Conservation (phyloP, 2,329 filamentous ascomycete genomes). For the Zymoseptoria brevis region DNA sequence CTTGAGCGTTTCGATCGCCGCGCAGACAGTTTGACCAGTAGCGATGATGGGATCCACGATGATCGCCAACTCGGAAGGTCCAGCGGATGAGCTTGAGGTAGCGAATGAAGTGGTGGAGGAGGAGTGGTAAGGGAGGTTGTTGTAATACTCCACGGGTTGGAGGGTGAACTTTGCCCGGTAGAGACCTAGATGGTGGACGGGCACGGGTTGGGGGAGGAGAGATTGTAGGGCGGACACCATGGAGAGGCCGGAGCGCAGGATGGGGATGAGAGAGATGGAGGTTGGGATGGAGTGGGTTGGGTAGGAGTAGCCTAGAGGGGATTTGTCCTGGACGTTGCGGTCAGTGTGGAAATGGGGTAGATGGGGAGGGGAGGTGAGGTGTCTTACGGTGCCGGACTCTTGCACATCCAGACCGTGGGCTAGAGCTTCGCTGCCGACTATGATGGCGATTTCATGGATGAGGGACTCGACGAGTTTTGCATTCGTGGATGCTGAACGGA, state of each 20-base stretch:
- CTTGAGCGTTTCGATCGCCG: conserved; percentile 77
- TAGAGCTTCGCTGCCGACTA: conserved; percentile 76
- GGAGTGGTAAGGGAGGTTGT: conserved; percentile 76
- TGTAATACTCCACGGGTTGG: conserved; percentile 93
- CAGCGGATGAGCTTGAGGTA: conserved; percentile 17
- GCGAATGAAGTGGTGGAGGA: conserved; percentile 35
- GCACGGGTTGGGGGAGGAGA: conserved; percentile 69
- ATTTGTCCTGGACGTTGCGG: conserved; percentile 52
- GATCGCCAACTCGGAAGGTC: conserved; percentile 59
- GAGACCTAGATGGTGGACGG: conserved; percentile 87
- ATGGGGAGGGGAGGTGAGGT: conserved; percentile 9
- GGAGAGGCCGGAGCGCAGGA: conserved; percentile 81
- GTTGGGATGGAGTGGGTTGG: conserved; percentile 56
- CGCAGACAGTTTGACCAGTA: conserved; percentile 80
- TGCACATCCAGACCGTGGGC: conserved; percentile 51
- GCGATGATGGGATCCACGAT: conserved; percentile 89
- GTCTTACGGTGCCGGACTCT: conserved; percentile 58
- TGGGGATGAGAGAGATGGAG: conserved; percentile 75
- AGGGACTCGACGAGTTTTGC: conserved; percentile 71
- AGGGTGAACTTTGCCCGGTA: conserved; percentile 85
- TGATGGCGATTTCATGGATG: conserved; percentile 76
- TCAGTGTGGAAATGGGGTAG: conserved; percentile 2
- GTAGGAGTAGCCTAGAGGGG: conserved; percentile 72
- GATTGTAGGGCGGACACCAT: conserved; percentile 85
- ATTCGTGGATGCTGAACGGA: conserved; percentile 64